Base-by-base conservation (phyloP, 768 basidiomycete genomes). In the Russula ochroleuca region DNA sequence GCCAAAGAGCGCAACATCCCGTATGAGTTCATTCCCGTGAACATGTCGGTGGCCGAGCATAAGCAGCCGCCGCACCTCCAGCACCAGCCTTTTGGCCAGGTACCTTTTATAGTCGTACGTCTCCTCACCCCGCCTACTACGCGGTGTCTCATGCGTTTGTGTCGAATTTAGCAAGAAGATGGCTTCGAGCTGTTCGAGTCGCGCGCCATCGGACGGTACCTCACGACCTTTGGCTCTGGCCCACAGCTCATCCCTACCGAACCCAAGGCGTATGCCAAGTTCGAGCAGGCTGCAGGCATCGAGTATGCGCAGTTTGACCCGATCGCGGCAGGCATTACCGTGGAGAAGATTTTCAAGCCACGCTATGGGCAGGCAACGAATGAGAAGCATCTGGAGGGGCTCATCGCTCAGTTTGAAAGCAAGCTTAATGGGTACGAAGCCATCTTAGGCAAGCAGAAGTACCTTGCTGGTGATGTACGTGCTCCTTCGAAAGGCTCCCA, bases 261-360 rank as follows among this genome's bases (percentile, higher is more conserved):
- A 25, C 65, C 68, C 45, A 69, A 62, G 59, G 69, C 66, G 0
- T 58, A 52, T 25, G 72, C 70, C 2, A 67, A 68, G n/a, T 69
- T 72, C 38, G 71, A 72, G 50, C 69, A 72, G 57, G 76, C 73
- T 3, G 67, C 64, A 19, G 71, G 69, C n/a, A 54, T 74, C 41
- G 76, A 77, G 59, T 57, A 47, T 37, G 1, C 43, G 21, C 43
- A 64, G 0, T 66, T 66, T 7, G 48, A 66, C 14, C 50, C 61
- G 23, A 6, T 31, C 21, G 61, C 23, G 9, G 15, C 13, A 5
- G 31, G 4, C 9, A 49, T 63, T 2, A 11, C 33, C 23, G 0
- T 0, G 0, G 65, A 66, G n/a, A 56, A 41, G 45, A 15, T 64
- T 15, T 53, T 58, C 56, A 66, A 66, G 37, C n/a, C 0, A 6